Evolutionary conservation across 192 early-diverging fungal genomes (phyloP), one percentile per base, ranked within the genome.

Genomic region (Umbelopsis isabellina): DNA sequence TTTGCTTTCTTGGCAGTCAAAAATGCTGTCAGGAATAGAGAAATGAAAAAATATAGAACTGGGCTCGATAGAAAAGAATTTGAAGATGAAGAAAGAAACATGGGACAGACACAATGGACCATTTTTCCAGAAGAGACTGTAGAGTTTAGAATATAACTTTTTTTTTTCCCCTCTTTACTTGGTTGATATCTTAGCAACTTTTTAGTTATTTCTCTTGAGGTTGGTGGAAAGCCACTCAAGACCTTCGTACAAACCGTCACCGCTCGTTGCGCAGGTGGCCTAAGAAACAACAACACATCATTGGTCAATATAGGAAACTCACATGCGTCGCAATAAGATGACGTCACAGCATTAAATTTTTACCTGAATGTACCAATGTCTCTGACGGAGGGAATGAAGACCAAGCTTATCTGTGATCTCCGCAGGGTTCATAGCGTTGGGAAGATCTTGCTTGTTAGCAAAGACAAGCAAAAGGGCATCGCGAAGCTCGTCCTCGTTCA

Each of bases 401-500:
- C 94, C 91, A 49, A 98, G 91, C 85, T 94, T 93, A 75, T 97
- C 95, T 53, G 91, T 95, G 79, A 98, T 93, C 82, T 97, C 94
- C 66, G 90, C 87, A 71, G 93, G 91, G 76, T 86, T 92, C 94
- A 98, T 96, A 76, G 97, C 95, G 83, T 94, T 94, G 72, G 95
- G 94, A 72, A 97, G 82, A 90, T 99, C 97, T 81, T 99, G 97
- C 88, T 99, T 99, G 91, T 99, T 99, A 83, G 96, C 96, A 85
- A 98, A 95, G 25, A 99, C 93, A 49, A 99, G 80, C 51, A 99
- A 83, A 68, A 91, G 83, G 35, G 93, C 95, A 71, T 93, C 90
- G 80, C 92, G 91, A 65, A 98, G 91, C 83, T 97, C 95, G 79
- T 96, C 93, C 83, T 97, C 97, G 83, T 93, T 92, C 65, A 98